phyloP scores from a whole-genome alignment of 441 rosid genomes.

The Cnidoscolus chayamansa region DNA sequence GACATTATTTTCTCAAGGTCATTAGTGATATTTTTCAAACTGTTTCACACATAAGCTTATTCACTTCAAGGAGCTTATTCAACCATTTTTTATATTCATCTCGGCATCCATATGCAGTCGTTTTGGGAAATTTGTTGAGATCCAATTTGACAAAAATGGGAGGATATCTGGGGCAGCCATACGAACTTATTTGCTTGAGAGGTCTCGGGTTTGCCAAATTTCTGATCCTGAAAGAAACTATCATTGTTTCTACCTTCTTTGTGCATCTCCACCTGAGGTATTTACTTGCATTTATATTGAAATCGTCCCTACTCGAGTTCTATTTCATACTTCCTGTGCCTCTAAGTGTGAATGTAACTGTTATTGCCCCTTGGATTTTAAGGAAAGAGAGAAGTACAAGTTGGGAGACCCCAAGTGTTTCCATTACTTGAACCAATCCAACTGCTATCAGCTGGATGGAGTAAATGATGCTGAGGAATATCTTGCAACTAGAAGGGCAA shows the following conservation, averaged over 20 bases:
- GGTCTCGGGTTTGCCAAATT: constrained; percentile 99
- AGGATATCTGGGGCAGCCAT: constrained; percentile 99
- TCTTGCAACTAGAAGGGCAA: constrained; percentile 97
- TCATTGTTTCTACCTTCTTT: constrained; percentile 95
- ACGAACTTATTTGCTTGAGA: constrained; percentile 94
- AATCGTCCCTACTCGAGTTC: not conserved
- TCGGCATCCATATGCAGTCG: constrained; percentile 65
- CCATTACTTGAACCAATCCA: constrained; percentile 92
- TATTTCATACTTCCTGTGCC: constrained; percentile 3
- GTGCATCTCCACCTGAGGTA: constrained; percentile 99
- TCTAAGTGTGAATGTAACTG: constrained; percentile 20
- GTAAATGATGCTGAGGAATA: constrained; percentile 89
- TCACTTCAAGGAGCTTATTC: constrained; percentile 16
- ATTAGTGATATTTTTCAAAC: constrained; percentile 2
- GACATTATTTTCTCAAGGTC: not conserved
- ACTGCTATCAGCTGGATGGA: constrained; percentile 80
- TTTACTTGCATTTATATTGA: constrained; percentile 25
- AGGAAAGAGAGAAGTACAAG: constrained; percentile 86
- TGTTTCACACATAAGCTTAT: constrained; percentile 12
- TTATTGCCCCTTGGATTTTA: constrained; percentile 26
- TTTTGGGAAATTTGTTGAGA: constrained; percentile 98
- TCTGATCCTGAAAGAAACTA: constrained; percentile 98
- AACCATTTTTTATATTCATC: constrained; percentile 17
- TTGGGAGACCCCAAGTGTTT: constrained; percentile 65
- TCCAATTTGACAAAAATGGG: constrained; percentile 97